Base-by-base conservation (phyloP, 2,329 filamentous ascomycete genomes). In the Fusarium sp. region DNA sequence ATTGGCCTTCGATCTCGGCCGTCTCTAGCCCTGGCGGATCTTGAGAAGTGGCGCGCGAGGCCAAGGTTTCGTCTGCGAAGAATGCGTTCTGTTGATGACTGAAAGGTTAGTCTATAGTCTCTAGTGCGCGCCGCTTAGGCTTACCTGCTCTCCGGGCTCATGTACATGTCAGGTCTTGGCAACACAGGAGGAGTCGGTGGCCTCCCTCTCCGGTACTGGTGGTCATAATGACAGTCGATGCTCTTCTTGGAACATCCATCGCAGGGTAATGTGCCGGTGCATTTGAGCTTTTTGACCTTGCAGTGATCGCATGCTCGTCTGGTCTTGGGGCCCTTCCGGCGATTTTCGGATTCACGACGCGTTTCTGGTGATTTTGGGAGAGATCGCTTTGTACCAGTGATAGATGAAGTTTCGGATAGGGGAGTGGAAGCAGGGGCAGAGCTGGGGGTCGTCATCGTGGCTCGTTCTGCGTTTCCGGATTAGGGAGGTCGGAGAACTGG, bases 1-100 rank as follows among this genome's bases (percentile, higher is more conserved):
- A 88, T 61, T 90, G 87, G 2, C 87, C 88, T 71, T 88, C 85
- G 13, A 88, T 82, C 63, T 83, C 82, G 1, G 81, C 72, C 6
- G 76, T 80, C 8, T 77, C 81, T 1, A 82, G 75, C 52, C 81
- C 82, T 6, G 81, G 79, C 0, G 80, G 80, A 5, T 73, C 73
- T 1, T 78, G 74, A 9, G 78, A 80, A 27, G 71, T 59, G 56
- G 68, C 7, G 37, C 41, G 27, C 25, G 48, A 43, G 25, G 59
- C n/a, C 27, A 62, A 35, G 6, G 41, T 27, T 34, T 50, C 59
- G 59, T 62, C 43, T 48, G 43, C 43, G 43, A 48, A 48, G 23
- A 48, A 48, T 48, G 43, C 43, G 43, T 48, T 48, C 14, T 48
- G 43, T 10, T 48, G 43, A 25, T 48, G 43, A 48, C 43, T 48